Conservation (phyloP, 352 stramenopile genomes). For the Pythium brachiatum region DNA sequence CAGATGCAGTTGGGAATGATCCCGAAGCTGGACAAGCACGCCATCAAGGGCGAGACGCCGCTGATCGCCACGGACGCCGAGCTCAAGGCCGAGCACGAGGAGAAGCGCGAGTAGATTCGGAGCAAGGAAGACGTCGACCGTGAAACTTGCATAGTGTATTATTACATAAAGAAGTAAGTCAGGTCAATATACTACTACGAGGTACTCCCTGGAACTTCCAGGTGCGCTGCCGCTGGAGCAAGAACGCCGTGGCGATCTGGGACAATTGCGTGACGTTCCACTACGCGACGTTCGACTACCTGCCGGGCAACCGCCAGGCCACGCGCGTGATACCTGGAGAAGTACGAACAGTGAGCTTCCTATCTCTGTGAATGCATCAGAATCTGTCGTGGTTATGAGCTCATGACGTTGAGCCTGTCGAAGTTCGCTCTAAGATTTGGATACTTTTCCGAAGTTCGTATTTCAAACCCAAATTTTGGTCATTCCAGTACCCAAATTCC, state of each 20-base stretch:
- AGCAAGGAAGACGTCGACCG: no score
- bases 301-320: conserved; percentile 36
- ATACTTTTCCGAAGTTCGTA: no score
- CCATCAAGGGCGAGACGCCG: neutral
- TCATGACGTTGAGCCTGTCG: no score
- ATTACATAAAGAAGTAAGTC: neutral
- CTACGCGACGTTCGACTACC: conserved; percentile 38
- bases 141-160: no score
- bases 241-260: conserved; percentile 34
- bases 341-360: neutral
- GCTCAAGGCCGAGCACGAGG: neutral
- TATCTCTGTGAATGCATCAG: neutral
- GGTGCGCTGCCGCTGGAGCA: conserved; percentile 33
- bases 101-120: neutral
- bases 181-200: neutral
- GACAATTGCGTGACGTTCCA: conserved; percentile 36
- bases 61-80: neutral
- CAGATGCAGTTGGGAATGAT: conserved; percentile 3
- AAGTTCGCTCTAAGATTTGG: no score
- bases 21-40: conserved; percentile 5
- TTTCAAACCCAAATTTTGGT: no score
- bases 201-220: no score
- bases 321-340: conserved; percentile 32
- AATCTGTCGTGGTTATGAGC: neutral
- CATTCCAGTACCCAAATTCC: no score